Conservation (phyloP, 202 grass and related monocot species). For the Elaeis oleifera region DNA sequence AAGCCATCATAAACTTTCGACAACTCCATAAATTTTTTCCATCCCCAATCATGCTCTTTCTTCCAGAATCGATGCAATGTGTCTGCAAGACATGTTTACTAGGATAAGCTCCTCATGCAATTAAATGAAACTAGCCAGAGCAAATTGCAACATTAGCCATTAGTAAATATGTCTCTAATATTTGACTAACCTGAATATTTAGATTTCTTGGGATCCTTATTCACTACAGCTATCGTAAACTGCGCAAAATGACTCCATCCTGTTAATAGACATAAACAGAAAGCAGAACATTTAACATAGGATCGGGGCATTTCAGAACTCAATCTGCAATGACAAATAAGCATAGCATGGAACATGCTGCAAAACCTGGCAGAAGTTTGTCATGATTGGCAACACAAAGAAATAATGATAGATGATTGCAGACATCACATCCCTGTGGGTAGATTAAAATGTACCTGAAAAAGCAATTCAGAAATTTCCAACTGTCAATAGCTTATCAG, state of each 20-base stretch:
- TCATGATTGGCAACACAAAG: constrained; percentile 97
- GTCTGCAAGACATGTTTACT: constrained; percentile 52
- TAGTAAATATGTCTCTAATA: constrained; percentile 6
- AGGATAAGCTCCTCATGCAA: constrained; percentile 18
- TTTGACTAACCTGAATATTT: constrained; percentile 85
- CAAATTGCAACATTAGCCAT: no score
- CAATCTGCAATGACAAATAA: constrained; percentile 7
- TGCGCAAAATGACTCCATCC: constrained; percentile 98
- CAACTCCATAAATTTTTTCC: constrained; percentile 96
- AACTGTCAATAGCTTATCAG: no score
- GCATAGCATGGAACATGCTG: constrained; percentile 22
- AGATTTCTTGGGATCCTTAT: constrained; percentile 93
- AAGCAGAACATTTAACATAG: no score
- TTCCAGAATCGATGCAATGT: constrained; percentile 94
- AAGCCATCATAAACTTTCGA: constrained; percentile 86
- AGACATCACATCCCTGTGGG: constrained; percentile 92
- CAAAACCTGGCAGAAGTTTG: constrained; percentile 87
- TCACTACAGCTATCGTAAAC: constrained; percentile 96
- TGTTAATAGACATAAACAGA: constrained; percentile 29
- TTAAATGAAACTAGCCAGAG: neutral
- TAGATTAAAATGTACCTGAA: constrained; percentile 97
- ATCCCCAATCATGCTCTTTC: constrained; percentile 97
- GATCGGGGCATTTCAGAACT: constrained; percentile 7
- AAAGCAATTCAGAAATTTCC: constrained; percentile 19
- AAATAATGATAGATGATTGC: constrained; percentile 96